These are phyloP conservation scores for Daedaleopsis sinensis DNA, from an alignment of 768 basidiomycete species.

Conservation along the genomic window DNA sequence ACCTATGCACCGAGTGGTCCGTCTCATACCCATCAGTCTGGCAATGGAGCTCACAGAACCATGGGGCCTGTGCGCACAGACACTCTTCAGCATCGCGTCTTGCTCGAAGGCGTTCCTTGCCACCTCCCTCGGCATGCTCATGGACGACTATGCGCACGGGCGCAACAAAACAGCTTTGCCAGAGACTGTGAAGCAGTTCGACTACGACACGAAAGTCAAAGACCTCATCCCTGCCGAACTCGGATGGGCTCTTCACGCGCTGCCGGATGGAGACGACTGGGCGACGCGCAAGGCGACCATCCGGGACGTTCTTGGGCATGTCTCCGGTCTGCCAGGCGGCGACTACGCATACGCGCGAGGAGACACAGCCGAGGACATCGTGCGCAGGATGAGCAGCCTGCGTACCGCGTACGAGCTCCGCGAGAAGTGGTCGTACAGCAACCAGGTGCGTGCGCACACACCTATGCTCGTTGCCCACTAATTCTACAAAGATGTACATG, in stretches of 20 bases:
- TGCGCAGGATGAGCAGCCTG: slow-evolving; percentile 33
- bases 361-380: slow-evolving; percentile 31
- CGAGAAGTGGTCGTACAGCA: slow-evolving; percentile 43
- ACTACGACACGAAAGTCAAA: slow-evolving; percentile 34
- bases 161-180: slow-evolving; percentile 31
- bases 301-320: slow-evolving; percentile 43
- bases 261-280: slow-evolving; percentile 38
- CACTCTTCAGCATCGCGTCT: slow-evolving; percentile 33
- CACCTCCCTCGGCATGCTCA: slow-evolving; percentile 33
- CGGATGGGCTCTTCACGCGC: slow-evolving; percentile 39
- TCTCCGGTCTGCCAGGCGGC: slow-evolving; percentile 43
- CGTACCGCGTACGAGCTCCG: slow-evolving; percentile 40
- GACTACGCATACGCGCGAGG: slow-evolving; percentile 35
- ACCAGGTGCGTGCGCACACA: slow-evolving; percentile 30
- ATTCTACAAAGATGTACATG: slow-evolving; percentile 43
- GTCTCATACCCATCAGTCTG: not conserved
- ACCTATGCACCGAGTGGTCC: too few species aligned
- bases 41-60: not conserved
- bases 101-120: slow-evolving; percentile 37
- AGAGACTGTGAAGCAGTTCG: slow-evolving; percentile 19
- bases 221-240: slow-evolving; percentile 41
- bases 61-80: slow-evolving; percentile 20
- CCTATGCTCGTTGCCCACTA: not conserved
- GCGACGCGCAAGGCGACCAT: slow-evolving; percentile 39
- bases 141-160: slow-evolving; percentile 36